Evolutionary conservation across 2,329 filamentous ascomycete species (phyloP), one percentile per base, ranked within the genome.

Genomic region (Sporothrix brunneoviolacea): DNA sequence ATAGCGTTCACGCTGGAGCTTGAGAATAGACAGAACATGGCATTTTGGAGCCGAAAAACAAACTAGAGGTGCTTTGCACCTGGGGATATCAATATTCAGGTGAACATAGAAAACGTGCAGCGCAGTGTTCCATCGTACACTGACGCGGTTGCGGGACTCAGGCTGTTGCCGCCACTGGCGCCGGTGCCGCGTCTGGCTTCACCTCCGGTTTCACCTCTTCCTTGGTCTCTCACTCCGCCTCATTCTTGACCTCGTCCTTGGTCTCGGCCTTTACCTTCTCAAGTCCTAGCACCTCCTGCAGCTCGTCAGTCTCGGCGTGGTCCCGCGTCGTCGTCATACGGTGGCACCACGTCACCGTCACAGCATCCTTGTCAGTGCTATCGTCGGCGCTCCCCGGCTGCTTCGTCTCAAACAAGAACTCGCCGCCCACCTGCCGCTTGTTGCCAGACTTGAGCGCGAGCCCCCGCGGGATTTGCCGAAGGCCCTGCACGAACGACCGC

Each of bases 291-390:
- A 87, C 65, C 58, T 77, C 71, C 67, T 80, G 78, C 50, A 90
- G 60, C 63, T 83, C 82, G 0, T 75, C 73, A 2, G 91, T 72
- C 70, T 90, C 86, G 1, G 79, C 77, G 62, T 94, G 88, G 58
- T 91, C 88, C 43, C 88, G 71, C 12, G 87, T 91, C 51, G 80
- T 86, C 62, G 74, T 74, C 88, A 94, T 94, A 24, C 87, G 75
- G 67, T 91, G 86, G 59, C 84, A 90, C 88, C 88, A 94, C 1
- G 79, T 82, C 24, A 88, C 76, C 3, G 30, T 30, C 19, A 44
- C 28, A 8, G n/a, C 35, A 24, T 62, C 49, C 63, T 64, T 2
- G 51, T 45, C 55, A 48, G 54, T 21, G 16, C n/a, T 28, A 15
- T 35, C 15, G 32, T n/a, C 35, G 8, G 3, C 4, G 30, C 7